Conservation (phyloP, 192 early-diverging fungal species). For the Entomortierella chlamydospora region DNA sequence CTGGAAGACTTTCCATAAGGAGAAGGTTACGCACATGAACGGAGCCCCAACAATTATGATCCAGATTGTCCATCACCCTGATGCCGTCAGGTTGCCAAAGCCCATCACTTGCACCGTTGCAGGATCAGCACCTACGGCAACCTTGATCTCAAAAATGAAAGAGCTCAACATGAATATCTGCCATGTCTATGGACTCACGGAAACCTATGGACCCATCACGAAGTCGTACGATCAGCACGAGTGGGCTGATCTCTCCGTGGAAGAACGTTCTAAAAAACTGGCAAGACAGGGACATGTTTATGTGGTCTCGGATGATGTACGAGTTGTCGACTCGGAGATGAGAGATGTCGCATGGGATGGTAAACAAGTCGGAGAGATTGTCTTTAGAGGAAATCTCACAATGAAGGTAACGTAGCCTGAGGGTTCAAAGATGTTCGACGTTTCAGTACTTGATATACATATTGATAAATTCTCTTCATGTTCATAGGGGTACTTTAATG, state of each 20-base stretch:
- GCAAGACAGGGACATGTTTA: conserved; percentile 66
- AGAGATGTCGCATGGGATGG: conserved; percentile 64
- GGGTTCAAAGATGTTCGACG: no score
- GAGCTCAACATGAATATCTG: conserved; percentile 63
- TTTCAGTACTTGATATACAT: no score
- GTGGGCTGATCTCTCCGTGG: conserved; percentile 36
- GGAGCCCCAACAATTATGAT: conserved; percentile 72
- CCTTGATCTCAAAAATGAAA: conserved; percentile 60
- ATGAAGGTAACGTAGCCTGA: conserved; percentile 73
- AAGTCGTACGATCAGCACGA: conserved; percentile 53
- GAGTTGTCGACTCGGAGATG: conserved; percentile 58
- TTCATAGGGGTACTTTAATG: conserved; percentile 49
- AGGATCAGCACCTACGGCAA: conserved; percentile 65
- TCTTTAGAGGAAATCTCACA: conserved; percentile 65
- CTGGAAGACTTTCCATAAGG: conserved; percentile 59
- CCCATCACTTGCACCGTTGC: conserved; percentile 54
- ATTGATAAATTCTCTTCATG: background rate
- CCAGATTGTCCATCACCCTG: conserved; percentile 60
- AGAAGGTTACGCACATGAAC: conserved; percentile 66
- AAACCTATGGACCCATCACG: conserved; percentile 65
- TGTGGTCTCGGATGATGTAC: conserved; percentile 63
- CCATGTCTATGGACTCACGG: conserved; percentile 74
- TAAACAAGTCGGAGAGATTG: conserved; percentile 65
- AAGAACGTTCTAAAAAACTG: conserved; percentile 52
- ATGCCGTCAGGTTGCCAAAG: conserved; percentile 48